phyloP scores from a whole-genome alignment of 495 filamentous ascomycete genomes.

The Acidomyces sp. region DNA sequence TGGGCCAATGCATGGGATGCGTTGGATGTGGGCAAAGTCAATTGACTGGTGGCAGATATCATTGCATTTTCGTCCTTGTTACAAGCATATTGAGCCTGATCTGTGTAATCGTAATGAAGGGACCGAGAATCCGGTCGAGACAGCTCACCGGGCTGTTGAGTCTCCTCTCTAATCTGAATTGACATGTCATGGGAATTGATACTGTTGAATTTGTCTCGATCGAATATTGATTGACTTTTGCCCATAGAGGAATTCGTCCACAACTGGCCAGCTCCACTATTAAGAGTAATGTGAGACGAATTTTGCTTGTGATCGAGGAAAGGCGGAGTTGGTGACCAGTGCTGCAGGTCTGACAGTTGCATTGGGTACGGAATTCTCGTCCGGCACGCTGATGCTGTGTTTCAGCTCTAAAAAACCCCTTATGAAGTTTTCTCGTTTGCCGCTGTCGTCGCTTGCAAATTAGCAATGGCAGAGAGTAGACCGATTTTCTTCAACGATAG shows the following conservation, averaged over 20 bases:
- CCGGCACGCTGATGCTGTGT: constrained; percentile 16
- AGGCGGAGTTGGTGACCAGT: constrained; percentile 6
- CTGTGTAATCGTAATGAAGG: constrained; percentile 13
- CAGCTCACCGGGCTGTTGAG: not conserved
- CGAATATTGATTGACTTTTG: constrained; percentile 6
- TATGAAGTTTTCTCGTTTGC: too few relatives aligned
- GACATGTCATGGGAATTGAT: constrained; percentile 11
- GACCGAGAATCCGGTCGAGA: constrained; percentile 13
- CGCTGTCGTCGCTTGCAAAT: too few relatives aligned
- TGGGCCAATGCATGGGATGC: constrained; percentile 4
- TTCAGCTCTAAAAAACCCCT: too few relatives aligned
- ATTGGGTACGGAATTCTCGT: constrained; percentile 11
- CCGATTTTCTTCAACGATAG: too few relatives aligned
- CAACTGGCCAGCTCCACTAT: constrained; percentile 8
- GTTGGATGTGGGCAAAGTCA: constrained; percentile 3
- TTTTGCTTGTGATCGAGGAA: constrained; percentile 16
- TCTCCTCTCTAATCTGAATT: constrained; percentile 9
- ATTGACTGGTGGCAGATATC: constrained; percentile 7
- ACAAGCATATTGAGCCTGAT: constrained; percentile 13
- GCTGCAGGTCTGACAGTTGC: constrained; percentile 14
- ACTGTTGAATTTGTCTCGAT: constrained; percentile 6
- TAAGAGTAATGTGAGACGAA: constrained; percentile 7
- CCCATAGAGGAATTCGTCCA: constrained; percentile 16
- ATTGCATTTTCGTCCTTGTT: constrained; percentile 1
- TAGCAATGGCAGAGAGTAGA: too few relatives aligned